These are phyloP conservation scores for Candida quercuum DNA, from an alignment of 805 yeast species.

Conservation along the genomic window DNA sequence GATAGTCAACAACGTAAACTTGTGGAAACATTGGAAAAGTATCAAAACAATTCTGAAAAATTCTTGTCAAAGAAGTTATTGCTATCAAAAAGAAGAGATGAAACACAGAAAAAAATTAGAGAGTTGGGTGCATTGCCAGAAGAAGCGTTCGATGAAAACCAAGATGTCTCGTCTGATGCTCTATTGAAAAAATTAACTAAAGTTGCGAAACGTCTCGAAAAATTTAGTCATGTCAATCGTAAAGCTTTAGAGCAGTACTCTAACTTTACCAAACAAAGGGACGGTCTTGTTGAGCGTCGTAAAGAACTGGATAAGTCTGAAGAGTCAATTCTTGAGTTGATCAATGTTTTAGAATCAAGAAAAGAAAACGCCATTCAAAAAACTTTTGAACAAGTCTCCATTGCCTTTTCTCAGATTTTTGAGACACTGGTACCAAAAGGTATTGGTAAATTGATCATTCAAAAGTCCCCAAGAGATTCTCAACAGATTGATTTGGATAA, in stretches of 20 bases:
- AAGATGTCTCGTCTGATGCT: slow-evolving; percentile 41
- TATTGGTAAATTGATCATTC: slow-evolving; percentile 67
- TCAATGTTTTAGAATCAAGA: slow-evolving; percentile 63
- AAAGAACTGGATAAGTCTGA: slow-evolving; percentile 66
- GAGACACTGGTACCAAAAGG: slow-evolving; percentile 82
- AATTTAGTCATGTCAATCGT: slow-evolving; percentile 75
- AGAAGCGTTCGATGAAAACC: slow-evolving; percentile 58
- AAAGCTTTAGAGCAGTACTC: slow-evolving; percentile 83
- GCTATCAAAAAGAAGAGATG: slow-evolving; percentile 59
- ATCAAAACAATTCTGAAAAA: slow-evolving; percentile 61
- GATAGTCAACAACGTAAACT: slow-evolving; percentile 52
- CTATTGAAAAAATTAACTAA: slow-evolving; percentile 48
- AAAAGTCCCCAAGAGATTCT: slow-evolving; percentile 10
- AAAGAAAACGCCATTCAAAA: slow-evolving; percentile 78
- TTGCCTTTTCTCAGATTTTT: slow-evolving; percentile 69
- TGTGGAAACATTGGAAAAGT: slow-evolving; percentile 52
- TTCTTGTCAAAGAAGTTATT: slow-evolving; percentile 56
- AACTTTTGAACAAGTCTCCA: slow-evolving; percentile 73
- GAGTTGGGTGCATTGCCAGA: slow-evolving; percentile 90
- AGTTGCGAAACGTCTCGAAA: slow-evolving; percentile 51
- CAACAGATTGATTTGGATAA: slow-evolving; percentile 19
- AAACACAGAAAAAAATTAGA: slow-evolving; percentile 63
- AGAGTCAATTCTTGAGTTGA: slow-evolving; percentile 66
- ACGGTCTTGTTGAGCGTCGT: slow-evolving; percentile 58
- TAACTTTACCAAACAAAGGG: slow-evolving; percentile 68